A percentile compares a stretch with the other conserved stretches of the same genome.
Evolutionary conservation across 1,284 basidiomycete species (phyloP).

Genomic region (Sphaerobolus stellatus): DNA sequence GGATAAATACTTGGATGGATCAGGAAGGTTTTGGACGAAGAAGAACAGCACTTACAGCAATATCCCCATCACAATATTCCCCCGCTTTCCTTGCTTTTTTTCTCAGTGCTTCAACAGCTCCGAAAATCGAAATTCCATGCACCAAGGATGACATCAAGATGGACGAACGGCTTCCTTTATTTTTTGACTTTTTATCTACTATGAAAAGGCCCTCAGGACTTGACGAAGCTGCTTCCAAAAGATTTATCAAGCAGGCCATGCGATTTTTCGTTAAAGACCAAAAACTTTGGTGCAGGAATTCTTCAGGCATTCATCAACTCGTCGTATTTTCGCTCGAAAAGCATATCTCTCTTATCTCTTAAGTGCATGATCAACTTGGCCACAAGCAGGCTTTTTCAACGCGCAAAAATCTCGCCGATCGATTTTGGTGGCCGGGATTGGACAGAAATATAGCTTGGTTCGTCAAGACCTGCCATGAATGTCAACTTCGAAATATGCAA

Average conservation of each 20-base stretch:
- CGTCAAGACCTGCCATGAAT: slow-evolving; percentile 1
- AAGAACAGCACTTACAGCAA: too few species aligned
- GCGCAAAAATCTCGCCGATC: not conserved
- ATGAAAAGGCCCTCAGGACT: not conserved
- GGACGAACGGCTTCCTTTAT: not conserved
- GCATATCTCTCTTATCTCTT: slow-evolving; percentile 17
- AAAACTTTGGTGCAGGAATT: slow-evolving; percentile 18
- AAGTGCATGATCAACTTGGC: slow-evolving; percentile 1
- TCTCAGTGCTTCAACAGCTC: not conserved
- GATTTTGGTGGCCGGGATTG: slow-evolving; percentile 12
- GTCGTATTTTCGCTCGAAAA: slow-evolving; percentile 1
- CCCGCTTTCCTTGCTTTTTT: too few species aligned
- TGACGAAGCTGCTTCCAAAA: not conserved
- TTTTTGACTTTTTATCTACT: too few species aligned
- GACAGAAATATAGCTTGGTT: not conserved
- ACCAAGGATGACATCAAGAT: not conserved
- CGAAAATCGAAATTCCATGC: not conserved
- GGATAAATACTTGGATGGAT: not conserved
- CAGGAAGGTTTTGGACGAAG: not conserved
- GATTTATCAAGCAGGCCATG: slow-evolving; percentile 14
- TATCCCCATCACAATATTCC: too few species aligned
- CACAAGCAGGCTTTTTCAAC: slow-evolving; percentile 7
- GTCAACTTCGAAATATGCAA: not conserved
- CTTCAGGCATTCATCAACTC: slow-evolving; percentile 18
- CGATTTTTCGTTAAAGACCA: slow-evolving; percentile 22